A percentile compares a stretch with the other conserved stretches of the same genome.
These are phyloP conservation scores for Gracilaria domingensis DNA, from an alignment of 23 red algal genomes.

Conservation along the genomic window DNA sequence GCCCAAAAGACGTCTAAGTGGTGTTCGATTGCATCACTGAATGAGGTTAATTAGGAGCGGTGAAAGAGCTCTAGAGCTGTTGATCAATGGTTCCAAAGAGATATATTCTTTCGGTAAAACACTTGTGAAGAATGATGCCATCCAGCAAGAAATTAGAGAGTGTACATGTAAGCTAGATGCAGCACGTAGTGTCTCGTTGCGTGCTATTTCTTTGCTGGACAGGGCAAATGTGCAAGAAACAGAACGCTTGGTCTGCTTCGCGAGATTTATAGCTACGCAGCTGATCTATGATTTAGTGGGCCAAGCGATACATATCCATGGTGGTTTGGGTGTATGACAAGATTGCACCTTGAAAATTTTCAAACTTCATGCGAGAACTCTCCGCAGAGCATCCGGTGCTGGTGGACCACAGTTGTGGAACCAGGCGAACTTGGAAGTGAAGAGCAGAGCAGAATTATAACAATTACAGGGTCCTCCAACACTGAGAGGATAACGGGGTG, in stretches of 20 bases:
- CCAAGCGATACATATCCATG: conserved; percentile 79
- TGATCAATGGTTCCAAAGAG: conserved; percentile 47
- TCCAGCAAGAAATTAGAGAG: conserved; percentile 65
- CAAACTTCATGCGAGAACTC: conserved; percentile 62
- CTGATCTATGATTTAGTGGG: conserved; percentile 72
- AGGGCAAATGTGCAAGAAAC: conserved; percentile 23
- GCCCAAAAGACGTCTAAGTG: conserved; percentile 81
- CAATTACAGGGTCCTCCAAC: too few species aligned
- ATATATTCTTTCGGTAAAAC: conserved; percentile 61
- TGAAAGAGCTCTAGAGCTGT: conserved; percentile 68
- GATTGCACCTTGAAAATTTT: conserved; percentile 71
- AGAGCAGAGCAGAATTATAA: conserved; percentile 23
- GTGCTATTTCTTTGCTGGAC: conserved; percentile 49
- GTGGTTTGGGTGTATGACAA: conserved; percentile 83
- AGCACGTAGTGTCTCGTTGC: conserved; percentile 28
- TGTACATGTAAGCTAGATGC: conserved; percentile 71
- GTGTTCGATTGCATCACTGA: conserved; percentile 91
- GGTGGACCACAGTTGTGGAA: conserved; percentile 79
- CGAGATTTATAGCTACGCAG: conserved; percentile 68
- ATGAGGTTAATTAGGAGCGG: conserved; percentile 80
- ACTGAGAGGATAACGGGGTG: too few species aligned
- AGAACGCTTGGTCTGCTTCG: conserved; percentile 52
- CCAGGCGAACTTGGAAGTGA: conserved; percentile 50
- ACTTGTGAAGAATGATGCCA: conserved; percentile 63
- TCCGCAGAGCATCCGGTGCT: conserved; percentile 89